A percentile compares a stretch with the other conserved stretches of the same genome.
phyloP scores from a whole-genome alignment of 768 basidiomycete species.

The Lentinula sp. region DNA sequence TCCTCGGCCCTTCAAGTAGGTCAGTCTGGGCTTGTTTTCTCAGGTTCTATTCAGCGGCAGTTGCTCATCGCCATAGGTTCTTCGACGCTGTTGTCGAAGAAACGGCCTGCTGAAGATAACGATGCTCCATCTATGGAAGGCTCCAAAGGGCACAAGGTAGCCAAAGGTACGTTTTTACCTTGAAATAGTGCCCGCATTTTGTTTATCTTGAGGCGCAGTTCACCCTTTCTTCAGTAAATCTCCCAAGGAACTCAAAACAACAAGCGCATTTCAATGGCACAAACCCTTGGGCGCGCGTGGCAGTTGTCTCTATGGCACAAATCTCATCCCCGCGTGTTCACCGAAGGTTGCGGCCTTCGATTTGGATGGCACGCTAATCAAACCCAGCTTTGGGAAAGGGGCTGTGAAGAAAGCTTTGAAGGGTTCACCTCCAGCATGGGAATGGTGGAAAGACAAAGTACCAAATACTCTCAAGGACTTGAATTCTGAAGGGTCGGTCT shows the following conservation, averaged over 20 bases:
- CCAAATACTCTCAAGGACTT: constrained; percentile 42
- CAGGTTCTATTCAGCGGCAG: background rate
- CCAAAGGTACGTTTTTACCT: background rate
- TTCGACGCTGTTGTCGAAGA: background rate
- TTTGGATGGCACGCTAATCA: constrained; percentile 66
- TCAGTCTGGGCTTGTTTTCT: background rate
- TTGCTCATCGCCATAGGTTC: background rate
- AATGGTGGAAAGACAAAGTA: constrained; percentile 50
- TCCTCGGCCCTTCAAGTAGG: background rate
- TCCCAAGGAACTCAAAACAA: background rate
- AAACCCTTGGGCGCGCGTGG: constrained; percentile 25
- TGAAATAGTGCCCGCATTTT: background rate
- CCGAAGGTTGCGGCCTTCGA: constrained; percentile 57
- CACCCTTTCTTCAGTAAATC: constrained; percentile 29
- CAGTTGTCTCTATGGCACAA: constrained; percentile 27
- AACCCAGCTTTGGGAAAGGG: constrained; percentile 16
- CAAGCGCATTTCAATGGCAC: constrained; percentile 10
- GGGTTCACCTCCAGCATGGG: constrained; percentile 8
- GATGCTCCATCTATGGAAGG: background rate
- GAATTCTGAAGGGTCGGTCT: constrained; percentile 41
- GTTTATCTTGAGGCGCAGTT: constrained; percentile 14
- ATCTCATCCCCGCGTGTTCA: constrained; percentile 21
- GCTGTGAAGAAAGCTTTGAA: constrained; percentile 2
- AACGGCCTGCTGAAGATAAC: background rate
- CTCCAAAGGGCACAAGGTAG: background rate